A percentile compares a stretch with the other conserved stretches of the same genome.
Evolutionary conservation across 1,284 basidiomycete genomes (phyloP).

Genomic region (Melampsora americana): DNA sequence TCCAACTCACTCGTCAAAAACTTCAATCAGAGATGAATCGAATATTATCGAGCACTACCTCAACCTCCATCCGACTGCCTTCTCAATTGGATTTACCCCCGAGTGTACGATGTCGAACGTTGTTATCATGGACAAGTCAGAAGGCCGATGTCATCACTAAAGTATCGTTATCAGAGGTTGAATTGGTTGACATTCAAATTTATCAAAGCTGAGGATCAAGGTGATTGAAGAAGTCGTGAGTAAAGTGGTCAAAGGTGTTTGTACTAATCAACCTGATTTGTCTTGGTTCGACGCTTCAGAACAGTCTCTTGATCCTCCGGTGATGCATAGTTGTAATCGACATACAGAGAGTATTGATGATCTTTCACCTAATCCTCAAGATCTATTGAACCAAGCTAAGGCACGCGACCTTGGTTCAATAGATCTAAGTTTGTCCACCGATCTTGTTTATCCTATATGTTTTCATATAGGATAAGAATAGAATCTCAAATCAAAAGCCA

Average conservation of each 20-base stretch:
- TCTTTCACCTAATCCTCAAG: constrained; percentile 34
- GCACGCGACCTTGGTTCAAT: constrained; percentile 13
- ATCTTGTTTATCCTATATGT: too few species aligned
- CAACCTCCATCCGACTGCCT: constrained; percentile 17
- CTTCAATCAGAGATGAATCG: constrained; percentile 20
- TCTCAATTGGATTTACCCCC: constrained; percentile 20
- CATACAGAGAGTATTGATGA: background rate
- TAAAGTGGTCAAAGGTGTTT: constrained; percentile 29
- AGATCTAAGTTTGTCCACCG: too few species aligned
- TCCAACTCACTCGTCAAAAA: constrained; percentile 12
- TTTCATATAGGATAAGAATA: too few species aligned
- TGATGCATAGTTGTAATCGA: background rate
- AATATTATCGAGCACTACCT: constrained; percentile 21
- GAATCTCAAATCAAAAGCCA: too few species aligned
- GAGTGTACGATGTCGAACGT: constrained; percentile 26
- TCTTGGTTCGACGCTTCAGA: constrained; percentile 13
- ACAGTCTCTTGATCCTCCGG: background rate
- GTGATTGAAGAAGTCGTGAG: background rate
- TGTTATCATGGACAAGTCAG: constrained; percentile 37
- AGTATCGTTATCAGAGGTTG: background rate
- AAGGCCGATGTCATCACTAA: constrained; percentile 30
- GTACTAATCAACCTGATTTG: constrained; percentile 28
- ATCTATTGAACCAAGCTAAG: constrained; percentile 23
- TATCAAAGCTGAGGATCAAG: background rate
- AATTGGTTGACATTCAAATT: background rate